Evolutionary conservation across 1,284 basidiomycete genomes (phyloP).

Genomic region (Puccinia polysora): DNA sequence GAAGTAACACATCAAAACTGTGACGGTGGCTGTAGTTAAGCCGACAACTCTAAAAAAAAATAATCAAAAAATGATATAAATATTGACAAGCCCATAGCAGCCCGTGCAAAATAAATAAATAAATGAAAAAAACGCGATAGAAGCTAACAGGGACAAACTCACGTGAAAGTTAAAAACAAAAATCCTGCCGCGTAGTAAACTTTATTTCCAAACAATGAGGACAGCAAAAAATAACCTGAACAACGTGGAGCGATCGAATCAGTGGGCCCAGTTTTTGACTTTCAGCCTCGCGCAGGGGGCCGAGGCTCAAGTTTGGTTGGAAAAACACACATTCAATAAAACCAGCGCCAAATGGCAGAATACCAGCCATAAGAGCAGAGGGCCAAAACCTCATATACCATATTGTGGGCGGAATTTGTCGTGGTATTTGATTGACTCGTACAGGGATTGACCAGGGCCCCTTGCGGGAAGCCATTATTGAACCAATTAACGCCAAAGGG

Average conservation of each 20-base stretch:
- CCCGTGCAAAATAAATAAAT: neutral
- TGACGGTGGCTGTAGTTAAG: slow-evolving; percentile 81
- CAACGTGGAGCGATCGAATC: too few relatives aligned
- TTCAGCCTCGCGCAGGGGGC: slow-evolving; percentile 84
- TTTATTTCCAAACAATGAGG: slow-evolving; percentile 35
- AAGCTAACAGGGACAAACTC: neutral
- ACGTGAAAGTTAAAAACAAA: slow-evolving; percentile 67
- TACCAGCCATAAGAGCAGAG: slow-evolving; percentile 74
- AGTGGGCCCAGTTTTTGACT: too few relatives aligned
- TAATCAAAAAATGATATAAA: neutral
- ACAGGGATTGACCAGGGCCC: slow-evolving; percentile 66
- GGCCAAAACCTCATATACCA: slow-evolving; percentile 59
- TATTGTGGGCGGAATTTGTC: slow-evolving; percentile 53
- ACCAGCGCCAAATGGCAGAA: slow-evolving; percentile 75
- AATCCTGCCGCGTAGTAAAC: slow-evolving; percentile 83
- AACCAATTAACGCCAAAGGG: slow-evolving; percentile 61
- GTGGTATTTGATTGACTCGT: slow-evolving; percentile 82
- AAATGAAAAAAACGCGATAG: neutral
- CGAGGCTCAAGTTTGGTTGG: slow-evolving; percentile 62
- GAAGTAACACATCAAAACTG: slow-evolving; percentile 70
- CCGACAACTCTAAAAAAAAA: slow-evolving; percentile 66
- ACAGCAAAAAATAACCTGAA: slow-evolving; percentile 28
- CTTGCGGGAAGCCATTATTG: slow-evolving; percentile 75
- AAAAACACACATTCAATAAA: slow-evolving; percentile 33
- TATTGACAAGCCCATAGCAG: neutral